phyloP scores from a whole-genome alignment of 2,329 filamentous ascomycete genomes.

The Colletotrichum camelliae region DNA sequence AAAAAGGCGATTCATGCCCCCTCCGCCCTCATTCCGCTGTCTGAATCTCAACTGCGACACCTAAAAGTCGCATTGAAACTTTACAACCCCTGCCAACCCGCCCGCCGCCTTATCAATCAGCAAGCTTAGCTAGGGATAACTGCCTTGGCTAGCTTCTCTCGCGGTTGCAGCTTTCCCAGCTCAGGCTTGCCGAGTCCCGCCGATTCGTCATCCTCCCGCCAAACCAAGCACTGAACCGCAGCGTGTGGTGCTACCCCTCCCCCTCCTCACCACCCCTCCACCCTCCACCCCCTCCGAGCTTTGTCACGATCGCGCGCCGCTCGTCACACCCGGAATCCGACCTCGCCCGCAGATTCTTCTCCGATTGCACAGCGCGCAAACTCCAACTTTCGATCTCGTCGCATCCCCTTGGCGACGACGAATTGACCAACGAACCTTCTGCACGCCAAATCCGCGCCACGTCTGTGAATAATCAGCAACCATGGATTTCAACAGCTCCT shows the following conservation, averaged over 20 bases:
- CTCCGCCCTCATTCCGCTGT: neutral
- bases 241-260: neutral
- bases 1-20: neutral
- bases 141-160: neutral
- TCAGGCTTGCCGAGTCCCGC: slow-evolving; percentile 3
- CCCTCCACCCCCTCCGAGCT: slow-evolving; percentile 3
- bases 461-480: neutral
- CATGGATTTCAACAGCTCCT: slow-evolving; percentile 72
- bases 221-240: neutral
- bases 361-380: neutral
- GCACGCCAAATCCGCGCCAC: neutral
- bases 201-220: slow-evolving; percentile 13
- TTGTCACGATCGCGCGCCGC: slow-evolving; percentile 17
- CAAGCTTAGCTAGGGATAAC: neutral
- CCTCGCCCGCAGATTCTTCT: slow-evolving; percentile 8
- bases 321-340: neutral
- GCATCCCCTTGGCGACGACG: neutral
- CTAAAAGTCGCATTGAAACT: slow-evolving; percentile 5
- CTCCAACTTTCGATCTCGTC: neutral
- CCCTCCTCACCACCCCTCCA: neutral
- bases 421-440: neutral
- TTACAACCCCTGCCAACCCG: slow-evolving; percentile 1
- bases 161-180: neutral
- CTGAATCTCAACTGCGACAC: slow-evolving; percentile 6
- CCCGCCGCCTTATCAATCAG: slow-evolving; percentile 11